phyloP scores from a whole-genome alignment of 164 flowering plant genomes.

The Santalum album region DNA sequence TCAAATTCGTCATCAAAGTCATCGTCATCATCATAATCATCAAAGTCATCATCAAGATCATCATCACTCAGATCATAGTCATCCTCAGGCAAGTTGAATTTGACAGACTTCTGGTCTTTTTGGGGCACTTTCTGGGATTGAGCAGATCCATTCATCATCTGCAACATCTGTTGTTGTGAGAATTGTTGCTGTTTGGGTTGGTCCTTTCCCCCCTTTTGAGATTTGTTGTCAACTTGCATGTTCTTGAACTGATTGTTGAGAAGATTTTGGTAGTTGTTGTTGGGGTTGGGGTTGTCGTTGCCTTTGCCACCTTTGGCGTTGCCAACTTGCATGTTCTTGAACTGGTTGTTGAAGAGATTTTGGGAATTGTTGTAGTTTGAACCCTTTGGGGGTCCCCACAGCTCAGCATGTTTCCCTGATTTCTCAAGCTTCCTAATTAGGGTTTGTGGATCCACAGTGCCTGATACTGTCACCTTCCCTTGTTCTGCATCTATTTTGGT shows the following conservation, averaged over 20 bases:
- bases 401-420: constrained; percentile 60
- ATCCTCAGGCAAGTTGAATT: constrained; percentile 18
- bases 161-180: constrained; percentile 13
- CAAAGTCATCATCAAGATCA: constrained; percentile 15
- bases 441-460: constrained; percentile 42
- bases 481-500: constrained; percentile 42
- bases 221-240: constrained; percentile 27
- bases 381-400: constrained; percentile 34
- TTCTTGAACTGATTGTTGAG: constrained; percentile 35
- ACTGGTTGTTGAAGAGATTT: constrained; percentile 20
- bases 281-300: constrained; percentile 22
- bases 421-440: constrained; percentile 50
- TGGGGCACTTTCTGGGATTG: constrained; percentile 12
- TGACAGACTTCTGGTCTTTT: constrained; percentile 44
- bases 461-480: constrained; percentile 57
- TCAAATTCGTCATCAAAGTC: constrained; percentile 21
- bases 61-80: not conserved
- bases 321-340: constrained; percentile 35
- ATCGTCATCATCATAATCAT: constrained; percentile 16
- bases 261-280: constrained; percentile 3
- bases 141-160: constrained; percentile 18
- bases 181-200: constrained; percentile 18
- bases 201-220: constrained; percentile 21
- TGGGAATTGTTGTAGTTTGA: constrained; percentile 9
- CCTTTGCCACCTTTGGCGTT: constrained; percentile 21